Conservation (phyloP, 1,284 basidiomycete genomes). For the Calocybe gambosa region DNA sequence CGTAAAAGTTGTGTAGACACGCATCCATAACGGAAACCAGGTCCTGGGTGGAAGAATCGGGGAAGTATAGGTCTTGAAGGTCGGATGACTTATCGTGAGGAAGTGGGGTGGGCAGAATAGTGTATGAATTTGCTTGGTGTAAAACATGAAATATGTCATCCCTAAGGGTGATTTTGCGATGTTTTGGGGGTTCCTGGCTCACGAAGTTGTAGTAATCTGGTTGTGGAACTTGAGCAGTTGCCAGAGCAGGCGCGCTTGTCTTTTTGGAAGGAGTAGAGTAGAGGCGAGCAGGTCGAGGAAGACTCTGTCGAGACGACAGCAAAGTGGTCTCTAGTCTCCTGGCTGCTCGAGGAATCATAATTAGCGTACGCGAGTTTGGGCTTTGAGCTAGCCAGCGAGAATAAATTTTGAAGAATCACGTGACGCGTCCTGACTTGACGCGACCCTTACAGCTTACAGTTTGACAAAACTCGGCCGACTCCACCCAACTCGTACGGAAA, state of each 20-base stretch:
- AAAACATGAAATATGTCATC: conserved; percentile 37
- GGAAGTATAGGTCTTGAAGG: conserved; percentile 53
- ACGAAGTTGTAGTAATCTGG: conserved; percentile 38
- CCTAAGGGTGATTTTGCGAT: conserved; percentile 10
- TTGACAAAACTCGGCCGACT: no score
- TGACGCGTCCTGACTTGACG: no score
- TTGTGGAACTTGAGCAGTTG: conserved; percentile 32
- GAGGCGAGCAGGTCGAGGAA: conserved; percentile 61
- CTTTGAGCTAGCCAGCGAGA: no score
- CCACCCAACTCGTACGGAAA: no score
- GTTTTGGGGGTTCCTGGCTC: conserved; percentile 18
- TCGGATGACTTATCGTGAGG: conserved; percentile 35
- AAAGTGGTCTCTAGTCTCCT: conserved; percentile 53
- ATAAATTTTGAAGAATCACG: conserved; percentile 5
- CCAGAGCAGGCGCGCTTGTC: conserved; percentile 45
- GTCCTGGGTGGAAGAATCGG: conserved; percentile 60
- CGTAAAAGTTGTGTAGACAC: conserved; percentile 66
- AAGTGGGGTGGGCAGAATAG: conserved; percentile 58
- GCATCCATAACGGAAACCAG: conserved; percentile 72
- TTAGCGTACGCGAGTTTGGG: neutral
- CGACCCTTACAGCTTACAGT: no score
- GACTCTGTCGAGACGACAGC: conserved; percentile 58
- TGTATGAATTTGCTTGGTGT: conserved; percentile 38
- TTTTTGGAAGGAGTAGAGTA: conserved; percentile 57
- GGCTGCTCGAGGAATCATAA: conserved; percentile 43